phyloP scores from a whole-genome alignment of 129 eudicot genomes.

The Ambrosia trifida region DNA sequence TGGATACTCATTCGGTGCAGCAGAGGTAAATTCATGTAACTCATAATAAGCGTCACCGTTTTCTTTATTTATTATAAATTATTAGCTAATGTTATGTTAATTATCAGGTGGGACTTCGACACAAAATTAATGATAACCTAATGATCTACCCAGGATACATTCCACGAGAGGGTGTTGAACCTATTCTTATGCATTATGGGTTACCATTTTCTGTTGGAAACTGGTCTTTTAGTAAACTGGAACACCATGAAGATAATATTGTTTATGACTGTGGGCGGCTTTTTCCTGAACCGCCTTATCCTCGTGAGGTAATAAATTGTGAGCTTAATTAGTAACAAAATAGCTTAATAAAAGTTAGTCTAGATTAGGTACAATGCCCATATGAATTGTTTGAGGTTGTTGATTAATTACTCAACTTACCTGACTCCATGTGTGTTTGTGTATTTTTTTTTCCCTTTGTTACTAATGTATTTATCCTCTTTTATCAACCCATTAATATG shows the following conservation, averaged over 20 bases:
- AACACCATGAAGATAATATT: constrained; percentile 76
- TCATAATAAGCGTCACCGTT: neutral
- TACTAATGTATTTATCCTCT: neutral
- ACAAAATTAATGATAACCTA: constrained; percentile 85
- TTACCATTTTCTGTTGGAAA: constrained; percentile 89
- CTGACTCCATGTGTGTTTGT: constrained; percentile 6
- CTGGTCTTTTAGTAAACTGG: constrained; percentile 91
- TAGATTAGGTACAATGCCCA: neutral
- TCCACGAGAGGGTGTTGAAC: constrained; percentile 88
- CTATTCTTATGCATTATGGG: constrained; percentile 94
- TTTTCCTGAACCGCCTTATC: constrained; percentile 99
- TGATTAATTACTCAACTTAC: constrained; percentile 5
- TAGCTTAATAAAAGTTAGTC: neutral
- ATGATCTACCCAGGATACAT: constrained; percentile 96
- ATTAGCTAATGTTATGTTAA: constrained; percentile 20
- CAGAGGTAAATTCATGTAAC: constrained; percentile 57
- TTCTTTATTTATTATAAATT: constrained; percentile 5
- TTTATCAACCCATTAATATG: neutral
- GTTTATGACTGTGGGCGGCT: constrained; percentile 92
- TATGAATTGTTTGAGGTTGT: constrained; percentile 6
- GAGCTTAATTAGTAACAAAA: constrained; percentile 11
- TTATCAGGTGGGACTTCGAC: constrained; percentile 94
- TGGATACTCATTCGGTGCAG: constrained; percentile 99
- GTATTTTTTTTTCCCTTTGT: neutral
- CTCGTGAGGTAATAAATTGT: constrained; percentile 66